phyloP scores from a whole-genome alignment of 805 yeast species.

The Hanseniaspora lachancei region DNA sequence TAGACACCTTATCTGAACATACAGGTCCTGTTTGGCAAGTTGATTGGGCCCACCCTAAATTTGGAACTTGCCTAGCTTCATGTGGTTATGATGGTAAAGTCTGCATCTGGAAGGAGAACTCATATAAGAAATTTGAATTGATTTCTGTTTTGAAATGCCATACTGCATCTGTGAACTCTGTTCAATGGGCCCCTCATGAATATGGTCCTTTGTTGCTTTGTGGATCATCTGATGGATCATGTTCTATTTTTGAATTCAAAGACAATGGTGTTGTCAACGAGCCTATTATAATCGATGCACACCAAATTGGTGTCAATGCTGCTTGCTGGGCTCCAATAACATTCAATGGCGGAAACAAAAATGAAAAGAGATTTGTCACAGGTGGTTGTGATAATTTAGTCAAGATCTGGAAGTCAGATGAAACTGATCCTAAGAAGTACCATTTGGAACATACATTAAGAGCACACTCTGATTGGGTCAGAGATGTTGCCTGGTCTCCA shows the following conservation, averaged over 20 bases:
- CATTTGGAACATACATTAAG: conserved; percentile 61
- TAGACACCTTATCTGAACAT: conserved; percentile 81
- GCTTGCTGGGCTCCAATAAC: conserved; percentile 82
- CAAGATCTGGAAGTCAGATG: conserved; percentile 73
- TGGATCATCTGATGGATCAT: conserved; percentile 85
- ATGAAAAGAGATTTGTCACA: conserved; percentile 66
- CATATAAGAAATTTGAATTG: conserved; percentile 57
- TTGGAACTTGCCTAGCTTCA: conserved; percentile 86
- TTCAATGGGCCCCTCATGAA: conserved; percentile 95
- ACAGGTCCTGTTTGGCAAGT: conserved; percentile 99
- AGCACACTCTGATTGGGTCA: conserved; percentile 96
- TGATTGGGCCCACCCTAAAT: conserved; percentile 97
- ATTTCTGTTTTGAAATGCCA: conserved; percentile 80
- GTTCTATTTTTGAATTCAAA: conserved; percentile 78
- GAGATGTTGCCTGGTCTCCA: conserved; percentile 98
- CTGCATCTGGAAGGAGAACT: conserved; percentile 84
- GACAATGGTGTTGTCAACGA: conserved; percentile 67
- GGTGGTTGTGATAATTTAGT: conserved; percentile 94
- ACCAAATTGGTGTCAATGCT: conserved; percentile 84
- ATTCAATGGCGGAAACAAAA: conserved; percentile 22
- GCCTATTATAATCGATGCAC: conserved; percentile 51
- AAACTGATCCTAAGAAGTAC: conserved; percentile 32
- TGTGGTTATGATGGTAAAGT: conserved; percentile 94
- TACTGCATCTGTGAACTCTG: conserved; percentile 87
- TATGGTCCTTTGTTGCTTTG: conserved; percentile 84